These are phyloP conservation scores for baker's yeast (Saccharomyces cerevisiae) DNA, from an alignment of 805 yeast species.

Conservation along the genomic window DNA sequence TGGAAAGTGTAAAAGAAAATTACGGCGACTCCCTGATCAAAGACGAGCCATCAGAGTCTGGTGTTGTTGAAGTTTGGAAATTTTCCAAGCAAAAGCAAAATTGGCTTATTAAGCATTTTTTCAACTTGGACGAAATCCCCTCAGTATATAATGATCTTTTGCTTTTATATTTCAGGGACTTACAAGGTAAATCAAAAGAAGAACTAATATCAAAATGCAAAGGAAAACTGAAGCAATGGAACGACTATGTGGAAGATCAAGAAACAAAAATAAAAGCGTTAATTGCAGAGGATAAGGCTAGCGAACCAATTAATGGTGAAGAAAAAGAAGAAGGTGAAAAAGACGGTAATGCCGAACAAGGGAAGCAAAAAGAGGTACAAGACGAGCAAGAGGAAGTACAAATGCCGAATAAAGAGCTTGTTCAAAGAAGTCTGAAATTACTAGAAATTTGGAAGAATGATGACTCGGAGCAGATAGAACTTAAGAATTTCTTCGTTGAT, in stretches of 20 bases:
- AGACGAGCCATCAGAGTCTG: constrained; percentile 6
- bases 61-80: constrained; percentile 29
- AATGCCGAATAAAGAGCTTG: constrained; percentile 21
- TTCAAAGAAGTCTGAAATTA: constrained; percentile 17
- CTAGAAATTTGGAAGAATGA: constrained; percentile 12
- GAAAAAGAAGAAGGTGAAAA: constrained; percentile 7
- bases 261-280: constrained; percentile 18
- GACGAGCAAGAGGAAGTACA: constrained; percentile 5
- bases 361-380: constrained; percentile 5
- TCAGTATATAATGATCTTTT: constrained; percentile 21
- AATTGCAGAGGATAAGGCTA: constrained; percentile 12
- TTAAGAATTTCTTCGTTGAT: constrained; percentile 7
- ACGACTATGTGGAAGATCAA: constrained; percentile 18
- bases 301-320: constrained; percentile 3
- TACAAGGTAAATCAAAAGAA: constrained; percentile 19
- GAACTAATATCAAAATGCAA: constrained; percentile 18
- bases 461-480: constrained; percentile 5
- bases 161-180: constrained; percentile 23
- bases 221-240: constrained; percentile 19
- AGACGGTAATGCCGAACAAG: constrained; percentile 4
- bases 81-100: constrained; percentile 32
- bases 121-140: constrained; percentile 23
- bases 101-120: constrained; percentile 30
- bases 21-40: constrained; percentile 5
- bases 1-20: constrained; percentile 20